phyloP scores from a whole-genome alignment of 1,139 yeast species.

The Scheffersomyces quercinus region DNA sequence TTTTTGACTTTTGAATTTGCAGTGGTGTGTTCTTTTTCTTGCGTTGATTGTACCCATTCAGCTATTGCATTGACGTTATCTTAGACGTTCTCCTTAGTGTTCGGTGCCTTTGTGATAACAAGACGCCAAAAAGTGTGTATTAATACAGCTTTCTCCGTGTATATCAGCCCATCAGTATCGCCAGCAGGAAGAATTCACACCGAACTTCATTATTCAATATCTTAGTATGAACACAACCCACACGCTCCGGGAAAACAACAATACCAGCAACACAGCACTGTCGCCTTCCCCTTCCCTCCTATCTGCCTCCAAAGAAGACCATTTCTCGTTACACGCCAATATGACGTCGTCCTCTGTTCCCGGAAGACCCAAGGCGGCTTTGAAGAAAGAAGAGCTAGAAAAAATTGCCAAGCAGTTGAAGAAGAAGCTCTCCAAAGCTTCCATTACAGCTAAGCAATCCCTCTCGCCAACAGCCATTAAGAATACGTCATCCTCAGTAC shows the following conservation, averaged over 20 bases:
- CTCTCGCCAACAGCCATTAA: constrained; percentile 11
- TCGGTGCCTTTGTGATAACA: no score
- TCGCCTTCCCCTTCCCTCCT: no score
- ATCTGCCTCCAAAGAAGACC: constrained; percentile 3
- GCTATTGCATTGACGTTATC: no score
- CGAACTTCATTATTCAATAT: background rate
- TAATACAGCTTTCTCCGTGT: no score
- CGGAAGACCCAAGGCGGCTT: constrained; percentile 35
- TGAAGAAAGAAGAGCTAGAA: constrained; percentile 48
- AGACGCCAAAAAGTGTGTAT: no score
- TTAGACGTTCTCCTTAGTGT: no score
- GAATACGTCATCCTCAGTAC: constrained; percentile 6
- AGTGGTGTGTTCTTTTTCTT: no score
- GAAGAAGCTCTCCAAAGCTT: constrained; percentile 45
- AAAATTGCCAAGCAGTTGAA: constrained; percentile 48
- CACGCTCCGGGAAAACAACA: constrained; percentile 11
- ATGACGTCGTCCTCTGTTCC: background rate
- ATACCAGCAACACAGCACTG: constrained; percentile 8
- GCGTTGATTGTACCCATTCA: no score
- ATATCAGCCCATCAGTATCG: no score
- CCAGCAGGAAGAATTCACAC: background rate
- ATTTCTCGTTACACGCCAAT: constrained; percentile 8
- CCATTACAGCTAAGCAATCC: constrained; percentile 47
- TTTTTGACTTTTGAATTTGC: no score
- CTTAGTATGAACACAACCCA: constrained; percentile 4